phyloP scores from a whole-genome alignment of 169 alveolate genomes.

The Theileria parva region DNA sequence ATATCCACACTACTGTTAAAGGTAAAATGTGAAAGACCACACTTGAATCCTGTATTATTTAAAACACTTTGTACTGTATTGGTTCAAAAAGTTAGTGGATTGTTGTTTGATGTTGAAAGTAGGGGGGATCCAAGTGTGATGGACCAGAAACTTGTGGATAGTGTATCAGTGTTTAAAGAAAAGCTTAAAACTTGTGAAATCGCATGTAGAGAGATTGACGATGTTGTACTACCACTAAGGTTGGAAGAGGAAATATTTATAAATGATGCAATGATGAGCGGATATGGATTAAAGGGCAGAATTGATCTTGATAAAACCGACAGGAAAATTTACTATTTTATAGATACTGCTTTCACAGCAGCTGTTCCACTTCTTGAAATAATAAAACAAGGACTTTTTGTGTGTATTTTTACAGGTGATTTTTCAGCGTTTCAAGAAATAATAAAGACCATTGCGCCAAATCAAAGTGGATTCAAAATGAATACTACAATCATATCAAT shows the following conservation, averaged over 20 bases:
- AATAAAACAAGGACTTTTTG: background rate
- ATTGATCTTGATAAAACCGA: background rate
- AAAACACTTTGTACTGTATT: background rate
- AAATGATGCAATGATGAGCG: background rate
- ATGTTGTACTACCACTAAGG: background rate
- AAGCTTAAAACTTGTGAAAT: background rate
- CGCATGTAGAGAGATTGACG: background rate
- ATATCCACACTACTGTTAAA: background rate
- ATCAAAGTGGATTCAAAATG: background rate
- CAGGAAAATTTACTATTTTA: background rate
- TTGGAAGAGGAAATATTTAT: background rate
- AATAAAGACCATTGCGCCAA: background rate
- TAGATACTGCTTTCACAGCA: background rate
- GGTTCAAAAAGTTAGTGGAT: background rate
- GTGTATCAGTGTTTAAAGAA: background rate
- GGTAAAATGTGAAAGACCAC: background rate
- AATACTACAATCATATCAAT: background rate
- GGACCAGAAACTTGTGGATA: background rate
- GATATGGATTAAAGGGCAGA: background rate
- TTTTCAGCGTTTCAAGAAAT: background rate
- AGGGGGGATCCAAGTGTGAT: background rate
- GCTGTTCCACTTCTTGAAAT: background rate
- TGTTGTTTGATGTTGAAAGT: background rate
- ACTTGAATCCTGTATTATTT: background rate
- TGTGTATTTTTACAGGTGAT: background rate